Evolutionary conservation across 208 protist species (phyloP), one percentile per base, ranked within the genome.

Genomic region (Crithidia sp.): DNA sequence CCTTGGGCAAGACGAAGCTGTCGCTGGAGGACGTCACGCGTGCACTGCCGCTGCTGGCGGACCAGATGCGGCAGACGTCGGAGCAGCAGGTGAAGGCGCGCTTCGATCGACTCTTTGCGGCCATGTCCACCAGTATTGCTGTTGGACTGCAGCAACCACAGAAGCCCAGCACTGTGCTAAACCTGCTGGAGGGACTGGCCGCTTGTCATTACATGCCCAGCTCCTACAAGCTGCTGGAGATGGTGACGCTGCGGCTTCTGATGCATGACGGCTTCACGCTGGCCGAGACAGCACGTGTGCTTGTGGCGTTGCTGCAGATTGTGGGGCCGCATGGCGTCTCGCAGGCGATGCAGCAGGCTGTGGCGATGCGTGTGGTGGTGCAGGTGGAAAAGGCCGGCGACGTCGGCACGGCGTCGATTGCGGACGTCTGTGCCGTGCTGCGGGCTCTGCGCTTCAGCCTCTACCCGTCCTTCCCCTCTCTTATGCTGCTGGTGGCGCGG

Each of bases 161-260:
- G 19, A 64, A 59, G 12, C 28, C 82, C 2, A 43, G 74, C 14
- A 66, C 65, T 37, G 13, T 95, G 43, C 74, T 91, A 16, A 41
- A 55, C 0, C 71, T 94, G 4, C 37, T 92, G 17, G 86, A 95
- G 58, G 92, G 89, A 0, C 82, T 96, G 37, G 85, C 92, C 2
- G 17, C 6, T 2, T 96, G 92, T 50, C 69, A 76, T 28, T 85
- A 85, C 62, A 47, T 79, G 7, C 89, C 92, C 16, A 81, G 77
- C 12, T 83, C 79, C 14, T 85, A 87, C 74, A 73, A 71, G 43
- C 84, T 87, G 45, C 58, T 95, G 17, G 82, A 96, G 54, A 86
- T 87, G 83, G 88, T 91, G n/a, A 54, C 90, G 58, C 59, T 89
- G 6, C 89, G 92, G 17, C 37, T 81, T 13, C 49, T 86, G 58